phyloP scores from a whole-genome alignment of 2,329 filamentous ascomycete species.

The Pseudogymnoascus sp. region DNA sequence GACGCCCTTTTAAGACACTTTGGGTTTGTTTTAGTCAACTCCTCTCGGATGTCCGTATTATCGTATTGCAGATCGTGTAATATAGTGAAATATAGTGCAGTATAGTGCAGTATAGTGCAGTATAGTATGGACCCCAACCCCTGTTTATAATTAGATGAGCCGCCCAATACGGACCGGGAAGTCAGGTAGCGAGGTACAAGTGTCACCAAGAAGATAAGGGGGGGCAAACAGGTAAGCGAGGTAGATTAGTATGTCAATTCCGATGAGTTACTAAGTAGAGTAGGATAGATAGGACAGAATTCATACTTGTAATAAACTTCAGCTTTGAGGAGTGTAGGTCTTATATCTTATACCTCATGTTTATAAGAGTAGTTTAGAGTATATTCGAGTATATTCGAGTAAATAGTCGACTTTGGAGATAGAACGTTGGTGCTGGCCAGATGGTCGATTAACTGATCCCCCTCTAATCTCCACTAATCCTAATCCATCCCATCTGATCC shows the following conservation, averaged over 20 bases:
- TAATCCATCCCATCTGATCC: background rate
- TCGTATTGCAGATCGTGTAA: too few species aligned
- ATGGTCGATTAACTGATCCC: background rate
- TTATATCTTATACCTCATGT: too few species aligned
- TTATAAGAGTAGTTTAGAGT: background rate
- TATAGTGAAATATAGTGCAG: background rate
- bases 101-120: background rate
- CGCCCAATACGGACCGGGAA: background rate
- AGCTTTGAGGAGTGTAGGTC: too few species aligned
- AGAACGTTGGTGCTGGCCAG: background rate
- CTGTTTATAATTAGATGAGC: background rate
- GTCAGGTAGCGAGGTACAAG: background rate
- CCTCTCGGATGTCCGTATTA: background rate
- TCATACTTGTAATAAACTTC: too few species aligned
- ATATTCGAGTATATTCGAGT: background rate
- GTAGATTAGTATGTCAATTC: background rate
- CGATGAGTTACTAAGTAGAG: too few species aligned
- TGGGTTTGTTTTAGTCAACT: background rate
- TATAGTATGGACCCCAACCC: background rate
- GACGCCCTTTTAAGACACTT: background rate
- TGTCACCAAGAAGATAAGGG: background rate
- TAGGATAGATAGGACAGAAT: too few species aligned
- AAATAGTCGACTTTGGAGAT: background rate
- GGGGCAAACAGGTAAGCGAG: background rate
- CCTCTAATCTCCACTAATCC: background rate